A percentile compares a stretch with the other conserved stretches of the same genome.
phyloP scores from a whole-genome alignment of 2,329 filamentous ascomycete genomes.

The Colletotrichum tabaci region DNA sequence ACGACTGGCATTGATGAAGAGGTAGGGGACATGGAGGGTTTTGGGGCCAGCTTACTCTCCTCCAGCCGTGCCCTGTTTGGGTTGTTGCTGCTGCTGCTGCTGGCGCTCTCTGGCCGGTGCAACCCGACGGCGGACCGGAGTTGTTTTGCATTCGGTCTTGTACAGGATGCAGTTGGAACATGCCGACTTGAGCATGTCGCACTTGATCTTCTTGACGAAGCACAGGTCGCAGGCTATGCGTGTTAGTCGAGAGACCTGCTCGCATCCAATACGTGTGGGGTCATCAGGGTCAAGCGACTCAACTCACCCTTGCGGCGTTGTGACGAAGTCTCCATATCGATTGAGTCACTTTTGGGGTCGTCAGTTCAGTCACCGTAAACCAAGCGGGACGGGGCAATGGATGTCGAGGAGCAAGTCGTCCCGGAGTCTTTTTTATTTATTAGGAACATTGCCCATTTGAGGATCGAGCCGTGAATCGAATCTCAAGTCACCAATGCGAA shows the following conservation, averaged over 20 bases:
- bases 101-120: conserved; percentile 36
- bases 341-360: too few relatives aligned
- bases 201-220: conserved; percentile 63
- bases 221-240: conserved; percentile 59
- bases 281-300: not conserved
- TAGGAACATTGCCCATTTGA: not conserved
- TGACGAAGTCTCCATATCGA: conserved; percentile 49
- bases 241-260: conserved; percentile 22
- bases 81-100: conserved; percentile 29
- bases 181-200: conserved; percentile 59
- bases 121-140: conserved; percentile 47
- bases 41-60: conserved; percentile 15
- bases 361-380: not conserved
- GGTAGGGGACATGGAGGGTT: not conserved
- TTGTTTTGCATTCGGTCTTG: conserved; percentile 56
- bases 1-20: not conserved
- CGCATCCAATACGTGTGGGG: not conserved
- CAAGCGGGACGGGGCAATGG: not conserved
- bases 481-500: not conserved
- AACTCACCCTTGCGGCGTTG: conserved; percentile 46
- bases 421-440: too few relatives aligned
- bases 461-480: not conserved
- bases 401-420: not conserved
- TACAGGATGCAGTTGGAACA: conserved; percentile 62
- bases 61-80: conserved; percentile 19